Percentiles rank a stretch among this genome's conserved stretches.
Evolutionary conservation across 306 rosid species (phyloP).

Genomic region (Lithocarpus polystachyus): DNA sequence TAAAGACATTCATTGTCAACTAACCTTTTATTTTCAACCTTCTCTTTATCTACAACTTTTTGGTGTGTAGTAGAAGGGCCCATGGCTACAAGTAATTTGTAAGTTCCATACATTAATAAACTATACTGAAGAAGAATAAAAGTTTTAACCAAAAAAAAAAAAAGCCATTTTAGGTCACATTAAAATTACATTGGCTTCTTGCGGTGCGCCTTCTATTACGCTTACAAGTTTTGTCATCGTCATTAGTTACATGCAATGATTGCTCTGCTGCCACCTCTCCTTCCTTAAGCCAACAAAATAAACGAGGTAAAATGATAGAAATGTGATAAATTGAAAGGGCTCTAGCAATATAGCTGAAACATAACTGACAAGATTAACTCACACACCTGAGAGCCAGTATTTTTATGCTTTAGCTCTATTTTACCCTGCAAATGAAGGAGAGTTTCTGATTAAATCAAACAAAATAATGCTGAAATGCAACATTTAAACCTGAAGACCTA

Average conservation of each 20-base stretch:
- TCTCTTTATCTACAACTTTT: constrained; percentile 50
- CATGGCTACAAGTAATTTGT: constrained; percentile 43
- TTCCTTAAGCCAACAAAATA: constrained; percentile 45
- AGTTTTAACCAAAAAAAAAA: background rate
- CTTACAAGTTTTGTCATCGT: constrained; percentile 27
- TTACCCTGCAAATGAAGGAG: constrained; percentile 43
- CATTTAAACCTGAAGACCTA: background rate
- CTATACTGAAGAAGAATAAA: background rate
- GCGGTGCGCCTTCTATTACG: constrained; percentile 36
- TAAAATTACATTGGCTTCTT: constrained; percentile 65
- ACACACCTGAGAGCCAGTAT: constrained; percentile 37
- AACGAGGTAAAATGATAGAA: constrained; percentile 1
- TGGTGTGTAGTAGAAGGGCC: constrained; percentile 45
- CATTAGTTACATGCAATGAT: constrained; percentile 21
- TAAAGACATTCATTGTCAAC: constrained; percentile 5
- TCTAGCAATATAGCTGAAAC: background rate
- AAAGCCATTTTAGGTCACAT: constrained; percentile 1
- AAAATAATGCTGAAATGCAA: background rate
- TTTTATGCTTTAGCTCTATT: constrained; percentile 31
- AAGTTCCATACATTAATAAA: constrained; percentile 15
- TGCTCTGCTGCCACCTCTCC: constrained; percentile 29
- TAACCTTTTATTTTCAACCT: constrained; percentile 61
- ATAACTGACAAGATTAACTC: constrained; percentile 13
- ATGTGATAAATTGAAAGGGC: constrained; percentile 13
- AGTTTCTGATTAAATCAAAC: background rate